Base-by-base conservation (phyloP, 192 early-diverging fungal species). In the Entophlyctis helioformis region DNA sequence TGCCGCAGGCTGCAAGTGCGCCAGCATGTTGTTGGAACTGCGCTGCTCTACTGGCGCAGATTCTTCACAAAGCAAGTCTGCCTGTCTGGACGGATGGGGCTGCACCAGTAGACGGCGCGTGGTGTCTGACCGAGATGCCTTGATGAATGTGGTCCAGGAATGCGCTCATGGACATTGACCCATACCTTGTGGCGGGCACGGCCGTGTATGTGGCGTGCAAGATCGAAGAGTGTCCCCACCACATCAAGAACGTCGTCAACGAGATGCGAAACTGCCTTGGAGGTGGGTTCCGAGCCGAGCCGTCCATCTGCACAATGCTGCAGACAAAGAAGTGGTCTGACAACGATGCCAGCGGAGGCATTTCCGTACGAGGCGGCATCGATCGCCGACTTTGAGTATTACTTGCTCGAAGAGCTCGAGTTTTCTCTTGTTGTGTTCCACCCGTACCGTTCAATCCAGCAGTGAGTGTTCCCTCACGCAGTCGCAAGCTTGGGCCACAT, bases 371-470 rank as follows among this genome's bases (percentile, higher is more conserved):
- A 86, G 16, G 66, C 74, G 28, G 58, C 63, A 15, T 80, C 84
- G 47, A 74, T 95, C 36, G 88, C 91, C 22, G 91, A 92, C 39
- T 90, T 85, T 63, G 91, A 95, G 52, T 91, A 87, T 59, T 87
- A 91, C 46, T 50, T 95, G 24, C 32, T 95, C 27, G 91, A 95
- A 53, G 89, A 89, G 18, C 72, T 95, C 46, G 80, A 91, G 55
- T 95, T 91, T 47, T 87, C 85, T 50, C 56, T 88, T 42, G 81
- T 93, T 45, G 76, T 90, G 0, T 89, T 78, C 55, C 89, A 95
- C 50, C 88, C 91, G 7, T 95, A 92, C 53, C 76, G 81, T 20
- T 71, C 82, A 3, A 66, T 95, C 1, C 76, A 69, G 0, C 29
- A 51, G 41, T 41, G 31, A 16, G 38, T 47, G 1, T 21, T 39